phyloP scores from a whole-genome alignment of 1,284 basidiomycete genomes.

The Puccinia polysora region DNA sequence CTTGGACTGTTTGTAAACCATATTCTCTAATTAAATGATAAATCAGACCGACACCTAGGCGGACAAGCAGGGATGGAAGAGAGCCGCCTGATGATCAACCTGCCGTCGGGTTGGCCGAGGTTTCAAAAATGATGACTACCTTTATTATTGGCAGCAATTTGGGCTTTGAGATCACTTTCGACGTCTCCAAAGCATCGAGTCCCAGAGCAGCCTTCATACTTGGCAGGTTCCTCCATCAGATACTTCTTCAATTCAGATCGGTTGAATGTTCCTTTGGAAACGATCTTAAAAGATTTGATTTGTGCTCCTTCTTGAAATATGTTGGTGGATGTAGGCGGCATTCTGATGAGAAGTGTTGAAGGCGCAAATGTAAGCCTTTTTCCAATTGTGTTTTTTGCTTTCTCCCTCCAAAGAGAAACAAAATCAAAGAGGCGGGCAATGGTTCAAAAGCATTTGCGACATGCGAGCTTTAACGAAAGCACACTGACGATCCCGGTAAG shows the following conservation, averaged over 20 bases:
- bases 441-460: slow-evolving; percentile 51
- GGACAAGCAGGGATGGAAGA: not conserved
- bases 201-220: slow-evolving; percentile 64
- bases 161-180: slow-evolving; percentile 86
- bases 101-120: too few relatives aligned
- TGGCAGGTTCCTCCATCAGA: slow-evolving; percentile 78
- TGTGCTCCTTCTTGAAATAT: slow-evolving; percentile 92
- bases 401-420: too few relatives aligned
- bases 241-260: slow-evolving; percentile 67
- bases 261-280: slow-evolving; percentile 75
- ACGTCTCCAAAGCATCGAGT: slow-evolving; percentile 66
- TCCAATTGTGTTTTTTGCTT: too few relatives aligned
- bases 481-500: slow-evolving; percentile 59
- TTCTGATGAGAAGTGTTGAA: slow-evolving; percentile 55
- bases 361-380: slow-evolving; percentile 48
- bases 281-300: slow-evolving; percentile 88
- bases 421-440: too few relatives aligned
- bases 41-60: slow-evolving; percentile 49
- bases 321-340: slow-evolving; percentile 86
- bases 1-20: slow-evolving; percentile 76
- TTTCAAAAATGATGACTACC: slow-evolving; percentile 58
- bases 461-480: slow-evolving; percentile 48
- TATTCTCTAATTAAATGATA: slow-evolving; percentile 75
- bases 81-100: not conserved
- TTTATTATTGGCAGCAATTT: slow-evolving; percentile 94